Conservation (phyloP, 129 eudicot species). For the Tanacetum coccineum region DNA sequence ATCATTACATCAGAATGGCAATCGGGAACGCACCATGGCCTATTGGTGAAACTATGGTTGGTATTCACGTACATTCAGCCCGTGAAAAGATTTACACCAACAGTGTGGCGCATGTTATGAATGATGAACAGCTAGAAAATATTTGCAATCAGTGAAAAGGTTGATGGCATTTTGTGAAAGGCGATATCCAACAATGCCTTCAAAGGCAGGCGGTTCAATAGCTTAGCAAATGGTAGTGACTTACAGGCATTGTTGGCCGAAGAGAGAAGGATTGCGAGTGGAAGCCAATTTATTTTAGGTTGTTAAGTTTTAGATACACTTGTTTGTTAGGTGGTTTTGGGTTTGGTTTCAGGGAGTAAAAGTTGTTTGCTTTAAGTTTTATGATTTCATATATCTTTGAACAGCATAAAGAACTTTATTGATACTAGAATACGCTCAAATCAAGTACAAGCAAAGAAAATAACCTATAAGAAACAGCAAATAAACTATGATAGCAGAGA, state of each 20-base stretch:
- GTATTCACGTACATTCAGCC: constrained; percentile 98
- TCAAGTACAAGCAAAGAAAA: too few species aligned
- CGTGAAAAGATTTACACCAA: constrained; percentile 96
- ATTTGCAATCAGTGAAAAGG: constrained; percentile 83
- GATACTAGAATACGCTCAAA: too few species aligned
- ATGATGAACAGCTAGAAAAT: constrained; percentile 93
- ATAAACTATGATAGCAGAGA: too few species aligned
- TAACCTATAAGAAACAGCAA: too few species aligned
- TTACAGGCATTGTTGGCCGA: constrained; percentile 55
- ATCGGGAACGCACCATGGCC: constrained; percentile 99
- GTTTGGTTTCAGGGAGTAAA: too few species aligned
- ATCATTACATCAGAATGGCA: constrained; percentile 88
- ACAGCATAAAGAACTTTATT: too few species aligned
- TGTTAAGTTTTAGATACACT: too few species aligned
- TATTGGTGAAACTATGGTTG: constrained; percentile 99
- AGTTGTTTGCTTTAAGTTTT: too few species aligned
- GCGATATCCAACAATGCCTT: constrained; percentile 86
- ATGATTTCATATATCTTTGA: too few species aligned
- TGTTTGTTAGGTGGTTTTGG: too few species aligned
- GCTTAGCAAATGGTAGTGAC: constrained; percentile 83
- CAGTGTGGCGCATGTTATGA: constrained; percentile 98
- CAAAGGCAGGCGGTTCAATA: constrained; percentile 80
- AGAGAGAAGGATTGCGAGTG: constrained; percentile 34
- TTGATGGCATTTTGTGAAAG: constrained; percentile 94
- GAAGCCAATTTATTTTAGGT: constrained; percentile 6